Conservation (phyloP, 225 moss, liverwort and hornwort genomes). For the Polytrichum commune region DNA sequence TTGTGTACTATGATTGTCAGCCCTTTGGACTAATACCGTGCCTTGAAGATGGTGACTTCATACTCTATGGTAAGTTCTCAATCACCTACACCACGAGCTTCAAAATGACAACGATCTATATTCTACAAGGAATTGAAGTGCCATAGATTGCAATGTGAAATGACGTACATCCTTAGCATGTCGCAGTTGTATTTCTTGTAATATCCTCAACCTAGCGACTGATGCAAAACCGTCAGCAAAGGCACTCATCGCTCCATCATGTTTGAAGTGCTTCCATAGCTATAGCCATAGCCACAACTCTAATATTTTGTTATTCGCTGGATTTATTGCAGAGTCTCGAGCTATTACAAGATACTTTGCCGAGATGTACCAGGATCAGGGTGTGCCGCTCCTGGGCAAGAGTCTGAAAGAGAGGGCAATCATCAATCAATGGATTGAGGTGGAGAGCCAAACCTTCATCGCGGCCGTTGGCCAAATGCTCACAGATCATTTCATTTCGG, state of each 20-base stretch:
- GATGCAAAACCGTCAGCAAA: neutral
- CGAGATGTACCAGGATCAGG: conserved; percentile 60
- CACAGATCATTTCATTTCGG: conserved; percentile 41
- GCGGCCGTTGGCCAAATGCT: conserved; percentile 39
- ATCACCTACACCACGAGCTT: too few species aligned
- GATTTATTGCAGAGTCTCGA: conserved; percentile 54
- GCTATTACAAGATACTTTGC: conserved; percentile 72
- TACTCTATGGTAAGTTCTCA: conserved; percentile 12
- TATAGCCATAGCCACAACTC: neutral
- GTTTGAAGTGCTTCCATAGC: neutral
- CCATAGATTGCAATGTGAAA: neutral
- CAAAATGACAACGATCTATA: too few species aligned
- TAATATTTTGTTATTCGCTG: neutral
- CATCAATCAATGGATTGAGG: conserved; percentile 80
- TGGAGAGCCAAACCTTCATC: conserved; percentile 62
- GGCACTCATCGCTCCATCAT: too few species aligned
- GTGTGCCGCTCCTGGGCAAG: conserved; percentile 57
- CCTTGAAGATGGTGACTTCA: conserved; percentile 14
- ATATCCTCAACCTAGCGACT: neutral
- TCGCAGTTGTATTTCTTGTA: neutral
- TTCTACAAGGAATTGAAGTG: neutral
- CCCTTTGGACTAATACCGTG: conserved; percentile 26
- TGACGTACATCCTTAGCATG: neutral
- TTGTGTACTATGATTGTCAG: conserved; percentile 9
- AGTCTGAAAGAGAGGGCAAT: conserved; percentile 48